Percentiles rank a stretch among this genome's conserved stretches.
Conservation (phyloP, 805 yeast species). For the Jamesozyma lodderae region DNA sequence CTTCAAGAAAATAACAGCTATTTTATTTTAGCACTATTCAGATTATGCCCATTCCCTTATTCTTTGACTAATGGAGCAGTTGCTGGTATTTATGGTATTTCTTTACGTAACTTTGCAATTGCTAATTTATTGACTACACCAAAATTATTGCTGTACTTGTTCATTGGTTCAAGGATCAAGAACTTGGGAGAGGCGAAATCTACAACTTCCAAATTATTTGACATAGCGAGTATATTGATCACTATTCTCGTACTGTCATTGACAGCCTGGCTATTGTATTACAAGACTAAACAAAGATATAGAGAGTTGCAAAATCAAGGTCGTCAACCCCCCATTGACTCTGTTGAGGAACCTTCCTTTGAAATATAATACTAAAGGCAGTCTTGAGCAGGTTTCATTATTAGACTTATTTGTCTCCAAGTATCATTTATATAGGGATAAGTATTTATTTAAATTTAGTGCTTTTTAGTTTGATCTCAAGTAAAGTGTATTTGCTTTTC, state of each 20-base stretch:
- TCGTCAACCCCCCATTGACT: slow-evolving; percentile 1
- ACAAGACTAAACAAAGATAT: slow-evolving; percentile 36
- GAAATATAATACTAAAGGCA: slow-evolving; percentile 7
- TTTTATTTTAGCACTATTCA: slow-evolving; percentile 55
- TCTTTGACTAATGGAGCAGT: slow-evolving; percentile 88
- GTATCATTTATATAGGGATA: too few species aligned
- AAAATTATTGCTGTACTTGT: slow-evolving; percentile 64
- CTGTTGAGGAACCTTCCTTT: slow-evolving; percentile 6
- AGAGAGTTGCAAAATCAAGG: slow-evolving; percentile 21
- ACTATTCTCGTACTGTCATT: slow-evolving; percentile 45
- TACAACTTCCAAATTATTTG: slow-evolving; percentile 45
- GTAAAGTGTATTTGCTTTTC: too few species aligned
- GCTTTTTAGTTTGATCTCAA: too few species aligned
- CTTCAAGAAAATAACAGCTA: slow-evolving; percentile 63
- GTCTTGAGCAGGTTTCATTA: too few species aligned
- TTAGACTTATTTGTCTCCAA: too few species aligned
- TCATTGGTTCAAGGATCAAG: slow-evolving; percentile 68
- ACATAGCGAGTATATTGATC: slow-evolving; percentile 49
- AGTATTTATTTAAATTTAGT: too few species aligned
- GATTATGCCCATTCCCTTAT: slow-evolving; percentile 89
- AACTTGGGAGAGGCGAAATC: slow-evolving; percentile 55
- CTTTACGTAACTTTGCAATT: slow-evolving; percentile 48
- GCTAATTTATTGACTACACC: slow-evolving; percentile 78
- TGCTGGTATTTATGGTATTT: slow-evolving; percentile 75
- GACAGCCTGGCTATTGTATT: slow-evolving; percentile 63